phyloP scores from a whole-genome alignment of 768 basidiomycete genomes.

The Kwoniella newhampshirensis region DNA sequence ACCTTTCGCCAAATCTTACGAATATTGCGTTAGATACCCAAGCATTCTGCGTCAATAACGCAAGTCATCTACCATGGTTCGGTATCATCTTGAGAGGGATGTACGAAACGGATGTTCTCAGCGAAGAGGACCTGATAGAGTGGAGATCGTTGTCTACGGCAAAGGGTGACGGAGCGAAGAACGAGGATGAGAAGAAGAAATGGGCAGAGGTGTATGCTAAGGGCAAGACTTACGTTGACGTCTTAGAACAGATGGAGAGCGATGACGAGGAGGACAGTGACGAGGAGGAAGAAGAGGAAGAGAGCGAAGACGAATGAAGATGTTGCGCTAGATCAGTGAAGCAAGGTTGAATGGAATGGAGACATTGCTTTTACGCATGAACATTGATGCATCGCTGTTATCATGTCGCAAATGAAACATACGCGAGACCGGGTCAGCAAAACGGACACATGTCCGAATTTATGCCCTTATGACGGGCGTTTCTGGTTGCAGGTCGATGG shows the following conservation, averaged over 20 bases:
- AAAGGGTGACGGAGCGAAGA: conserved; percentile 67
- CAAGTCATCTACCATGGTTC: conserved; percentile 64
- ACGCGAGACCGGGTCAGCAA: background rate
- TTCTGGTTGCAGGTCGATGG: too few relatives aligned
- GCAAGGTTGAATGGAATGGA: background rate
- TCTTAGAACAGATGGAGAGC: conserved; percentile 46
- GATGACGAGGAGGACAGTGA: conserved; percentile 49
- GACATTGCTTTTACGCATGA: background rate
- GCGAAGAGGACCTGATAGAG: conserved; percentile 81
- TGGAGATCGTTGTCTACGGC: conserved; percentile 66
- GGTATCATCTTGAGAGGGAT: conserved; percentile 79
- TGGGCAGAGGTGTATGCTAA: conserved; percentile 40
- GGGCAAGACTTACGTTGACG: conserved; percentile 45
- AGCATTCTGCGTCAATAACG: conserved; percentile 57
- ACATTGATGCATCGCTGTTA: background rate
- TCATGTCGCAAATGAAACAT: too few relatives aligned
- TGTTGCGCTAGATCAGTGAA: background rate
- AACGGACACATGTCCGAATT: too few relatives aligned
- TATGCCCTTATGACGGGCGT: too few relatives aligned
- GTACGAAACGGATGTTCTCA: conserved; percentile 89
- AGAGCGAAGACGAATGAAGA: conserved; percentile 20
- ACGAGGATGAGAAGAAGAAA: conserved; percentile 59
- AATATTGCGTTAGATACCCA: conserved; percentile 66
- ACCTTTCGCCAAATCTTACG: conserved; percentile 71
- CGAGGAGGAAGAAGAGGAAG: conserved; percentile 51